Base-by-base conservation (phyloP, 345 rosid species). In the Theobroma cacao region DNA sequence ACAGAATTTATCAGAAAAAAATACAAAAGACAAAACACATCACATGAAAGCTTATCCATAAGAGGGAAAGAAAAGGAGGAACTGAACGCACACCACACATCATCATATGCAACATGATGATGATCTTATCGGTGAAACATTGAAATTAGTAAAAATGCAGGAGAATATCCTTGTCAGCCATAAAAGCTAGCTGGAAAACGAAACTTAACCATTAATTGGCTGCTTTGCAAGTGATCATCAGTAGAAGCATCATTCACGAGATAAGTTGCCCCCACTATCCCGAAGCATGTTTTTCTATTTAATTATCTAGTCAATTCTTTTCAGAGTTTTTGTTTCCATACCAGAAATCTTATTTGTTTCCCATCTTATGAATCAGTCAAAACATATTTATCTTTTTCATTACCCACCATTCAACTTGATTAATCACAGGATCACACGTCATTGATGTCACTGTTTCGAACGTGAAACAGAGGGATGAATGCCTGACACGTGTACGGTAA, bases 401-500 rank as follows among this genome's bases (percentile, higher is more conserved):
- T n/a, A n/a, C n/a, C n/a, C n/a, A n/a, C n/a, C n/a, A n/a, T n/a
- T n/a, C n/a, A n/a, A n/a, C n/a, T n/a, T n/a, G 55, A 50, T 50
- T 22, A 60, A 45, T 69, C 22, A 45, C 22, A 15, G 12, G 24
- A 43, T 3, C 36, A 45, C 73, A 68, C 56, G 56, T 68, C 55
- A 43, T 26, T 45, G 55, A 45, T 3, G 20, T 2, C 36, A 68
- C 73, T 15, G 3, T n/a, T 15, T 30, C 33, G 15, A 28, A 48
- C 7, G 22, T 13, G 11, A 71, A 45, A 68, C 55, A 26, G 20
- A n/a, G n/a, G n/a, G 28, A 71, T 50, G 1, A 3, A 18, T 50
- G 60, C 20, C 24, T 10, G 52, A 85, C 86, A 78, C 82, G 86
- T 84, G 84, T 62, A 52, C 79, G 77, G 74, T 67, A 5, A 40